These are phyloP conservation scores for Aspergillus piperis DNA, from an alignment of 2,329 filamentous ascomycete genomes.

Conservation along the genomic window DNA sequence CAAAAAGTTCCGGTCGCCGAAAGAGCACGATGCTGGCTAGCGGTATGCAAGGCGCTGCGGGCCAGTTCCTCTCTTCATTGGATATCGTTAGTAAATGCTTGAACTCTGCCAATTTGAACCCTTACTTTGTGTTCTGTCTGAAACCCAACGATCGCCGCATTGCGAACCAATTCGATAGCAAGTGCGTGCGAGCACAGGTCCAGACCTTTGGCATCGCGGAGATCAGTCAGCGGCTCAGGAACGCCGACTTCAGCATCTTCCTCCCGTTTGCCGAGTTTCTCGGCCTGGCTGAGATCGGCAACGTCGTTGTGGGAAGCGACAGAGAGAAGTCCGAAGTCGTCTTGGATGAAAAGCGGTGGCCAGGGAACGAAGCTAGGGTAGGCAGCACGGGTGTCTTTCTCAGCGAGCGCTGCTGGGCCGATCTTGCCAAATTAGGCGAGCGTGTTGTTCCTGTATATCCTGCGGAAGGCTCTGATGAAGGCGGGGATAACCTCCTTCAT, in stretches of 20 bases:
- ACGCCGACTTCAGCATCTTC: constrained; percentile 94
- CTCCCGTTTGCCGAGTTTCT: constrained; percentile 95
- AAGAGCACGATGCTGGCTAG: constrained; percentile 44
- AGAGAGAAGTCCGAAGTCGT: constrained; percentile 86
- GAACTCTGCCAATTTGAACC: constrained; percentile 78
- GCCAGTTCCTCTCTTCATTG: constrained; percentile 84
- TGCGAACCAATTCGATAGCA: constrained; percentile 98
- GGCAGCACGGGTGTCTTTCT: constrained; percentile 93
- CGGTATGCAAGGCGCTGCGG: constrained; percentile 77
- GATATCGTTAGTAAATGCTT: constrained; percentile 90
- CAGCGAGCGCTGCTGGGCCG: constrained; percentile 93
- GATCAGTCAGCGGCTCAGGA: constrained; percentile 88
- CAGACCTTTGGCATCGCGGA: constrained; percentile 96
- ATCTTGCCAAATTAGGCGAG: constrained; percentile 75
- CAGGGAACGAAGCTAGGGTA: constrained; percentile 83
- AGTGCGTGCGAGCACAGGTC: constrained; percentile 91
- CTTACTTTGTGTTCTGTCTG: constrained; percentile 94
- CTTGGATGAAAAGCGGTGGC: constrained; percentile 92
- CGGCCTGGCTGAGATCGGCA: constrained; percentile 80
- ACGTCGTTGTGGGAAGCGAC: constrained; percentile 85
- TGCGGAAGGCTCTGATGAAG: constrained; percentile 58
- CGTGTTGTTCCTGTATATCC: constrained; percentile 58
- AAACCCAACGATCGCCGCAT: constrained; percentile 97
- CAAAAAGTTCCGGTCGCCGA: constrained; percentile 32
- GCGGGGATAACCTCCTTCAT: constrained; percentile 63